Evolutionary conservation across 495 filamentous ascomycete species (phyloP).

Genomic region (Aspergillus ostianus): DNA sequence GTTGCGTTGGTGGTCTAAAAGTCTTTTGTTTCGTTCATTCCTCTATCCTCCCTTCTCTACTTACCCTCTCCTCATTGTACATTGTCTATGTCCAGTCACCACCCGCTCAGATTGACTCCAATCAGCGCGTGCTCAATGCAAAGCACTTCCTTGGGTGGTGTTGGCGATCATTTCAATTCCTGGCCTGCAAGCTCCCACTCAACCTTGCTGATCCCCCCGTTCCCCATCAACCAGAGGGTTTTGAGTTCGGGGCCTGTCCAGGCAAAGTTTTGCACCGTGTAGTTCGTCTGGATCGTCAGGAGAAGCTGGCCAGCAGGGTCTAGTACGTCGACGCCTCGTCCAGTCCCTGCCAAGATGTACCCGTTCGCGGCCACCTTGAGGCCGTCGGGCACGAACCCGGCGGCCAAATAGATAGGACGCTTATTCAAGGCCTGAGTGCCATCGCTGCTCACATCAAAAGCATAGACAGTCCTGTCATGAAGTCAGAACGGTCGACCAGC

Average conservation of each 20-base stretch:
- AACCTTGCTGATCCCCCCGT: conserved; percentile 26
- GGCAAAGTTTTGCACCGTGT: conserved; percentile 32
- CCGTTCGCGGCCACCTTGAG: conserved; percentile 30
- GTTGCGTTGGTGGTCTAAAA: neutral
- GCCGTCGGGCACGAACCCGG: conserved; percentile 27
- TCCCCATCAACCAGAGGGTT: conserved; percentile 26
- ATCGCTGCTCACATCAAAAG: conserved; percentile 27
- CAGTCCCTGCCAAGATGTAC: conserved; percentile 21
- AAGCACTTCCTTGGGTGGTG: neutral
- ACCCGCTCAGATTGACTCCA: neutral
- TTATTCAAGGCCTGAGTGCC: conserved; percentile 26
- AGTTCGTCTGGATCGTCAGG: conserved; percentile 30
- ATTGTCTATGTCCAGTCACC: neutral
- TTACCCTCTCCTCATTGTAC: neutral
- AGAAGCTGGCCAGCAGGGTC: conserved; percentile 25
- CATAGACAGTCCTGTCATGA: conserved; percentile 27
- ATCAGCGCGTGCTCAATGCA: neutral
- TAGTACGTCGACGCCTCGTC: conserved; percentile 28
- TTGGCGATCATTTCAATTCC: conserved; percentile 8
- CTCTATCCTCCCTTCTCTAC: neutral
- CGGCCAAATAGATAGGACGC: conserved; percentile 22
- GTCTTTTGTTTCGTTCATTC: neutral
- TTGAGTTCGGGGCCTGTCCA: conserved; percentile 27
- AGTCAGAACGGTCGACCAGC: conserved; percentile 11
- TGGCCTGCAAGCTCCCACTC: conserved; percentile 25